Evolutionary conservation across 2,329 filamentous ascomycete species (phyloP).

Genomic region (Dactylella cylindrospora): DNA sequence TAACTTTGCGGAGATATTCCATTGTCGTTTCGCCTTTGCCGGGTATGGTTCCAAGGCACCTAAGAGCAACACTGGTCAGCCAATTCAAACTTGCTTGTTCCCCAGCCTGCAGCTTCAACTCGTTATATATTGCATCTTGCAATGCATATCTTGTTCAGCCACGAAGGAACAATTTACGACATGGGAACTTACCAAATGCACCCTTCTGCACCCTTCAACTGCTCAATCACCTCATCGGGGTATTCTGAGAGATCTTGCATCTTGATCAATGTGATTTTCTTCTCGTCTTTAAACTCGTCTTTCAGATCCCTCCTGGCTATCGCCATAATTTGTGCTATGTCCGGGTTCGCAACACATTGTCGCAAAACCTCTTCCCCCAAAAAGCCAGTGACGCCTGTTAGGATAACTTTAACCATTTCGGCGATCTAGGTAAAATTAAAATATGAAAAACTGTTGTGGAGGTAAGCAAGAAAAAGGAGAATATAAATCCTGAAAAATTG

Average conservation of each 20-base stretch:
- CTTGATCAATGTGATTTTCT: slow-evolving; percentile 58
- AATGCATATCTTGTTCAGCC: neutral
- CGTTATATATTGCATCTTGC: slow-evolving; percentile 14
- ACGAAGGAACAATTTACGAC: slow-evolving; percentile 1
- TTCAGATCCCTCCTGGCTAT: slow-evolving; percentile 57
- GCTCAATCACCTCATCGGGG: slow-evolving; percentile 54
- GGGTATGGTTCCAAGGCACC: slow-evolving; percentile 46
- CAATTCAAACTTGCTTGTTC: too few relatives aligned
- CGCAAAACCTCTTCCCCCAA: slow-evolving; percentile 60
- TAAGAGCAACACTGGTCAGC: too few relatives aligned
- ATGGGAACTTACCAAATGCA: slow-evolving; percentile 54
- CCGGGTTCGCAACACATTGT: slow-evolving; percentile 57
- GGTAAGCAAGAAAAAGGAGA: too few relatives aligned
- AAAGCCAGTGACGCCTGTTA: slow-evolving; percentile 63
- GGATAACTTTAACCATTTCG: slow-evolving; percentile 66
- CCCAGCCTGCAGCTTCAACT: too few relatives aligned
- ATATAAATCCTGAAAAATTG: too few relatives aligned
- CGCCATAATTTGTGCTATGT: slow-evolving; percentile 59
- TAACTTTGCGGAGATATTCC: slow-evolving; percentile 49
- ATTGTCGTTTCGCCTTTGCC: slow-evolving; percentile 32
- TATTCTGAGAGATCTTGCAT: slow-evolving; percentile 59
- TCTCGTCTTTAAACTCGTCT: slow-evolving; percentile 55
- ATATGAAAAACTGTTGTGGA: too few relatives aligned
- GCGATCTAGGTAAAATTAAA: too few relatives aligned
- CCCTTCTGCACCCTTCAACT: slow-evolving; percentile 54